Conservation (phyloP, 228 moss, liverwort and hornwort species). For the Sphagnum fallax region DNA sequence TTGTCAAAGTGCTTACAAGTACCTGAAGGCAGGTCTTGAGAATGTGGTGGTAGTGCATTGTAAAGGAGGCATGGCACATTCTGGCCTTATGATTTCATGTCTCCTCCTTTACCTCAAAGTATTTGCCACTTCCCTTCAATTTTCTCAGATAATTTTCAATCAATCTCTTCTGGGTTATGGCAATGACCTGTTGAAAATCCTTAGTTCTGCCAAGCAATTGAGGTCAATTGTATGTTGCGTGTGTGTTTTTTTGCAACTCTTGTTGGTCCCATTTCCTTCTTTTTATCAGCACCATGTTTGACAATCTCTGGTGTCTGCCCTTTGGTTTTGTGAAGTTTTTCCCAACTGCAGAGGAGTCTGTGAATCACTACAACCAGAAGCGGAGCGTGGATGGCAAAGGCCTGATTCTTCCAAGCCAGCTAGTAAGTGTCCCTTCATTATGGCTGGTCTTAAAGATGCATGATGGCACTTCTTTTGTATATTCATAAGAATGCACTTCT, state of each 20-base stretch:
- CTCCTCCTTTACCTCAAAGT: constrained; percentile 99
- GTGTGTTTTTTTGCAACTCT: too few species aligned
- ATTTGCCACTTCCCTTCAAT: neutral
- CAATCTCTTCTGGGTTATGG: too few species aligned
- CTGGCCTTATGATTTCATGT: constrained; percentile 97
- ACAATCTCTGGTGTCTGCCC: too few species aligned
- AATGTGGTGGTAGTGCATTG: constrained; percentile 99
- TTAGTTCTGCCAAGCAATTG: too few species aligned
- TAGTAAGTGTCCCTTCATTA: constrained; percentile 40
- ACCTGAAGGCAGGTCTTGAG: constrained; percentile 95
- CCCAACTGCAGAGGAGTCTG: constrained; percentile 93
- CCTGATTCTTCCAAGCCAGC: constrained; percentile 88
- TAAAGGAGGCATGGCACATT: constrained; percentile 98
- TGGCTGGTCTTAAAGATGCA: too few species aligned
- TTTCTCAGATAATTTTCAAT: too few species aligned
- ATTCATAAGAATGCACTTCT: too few species aligned
- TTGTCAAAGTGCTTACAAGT: constrained; percentile 96
- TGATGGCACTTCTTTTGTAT: too few species aligned
- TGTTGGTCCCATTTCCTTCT: too few species aligned
- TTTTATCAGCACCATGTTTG: too few species aligned
- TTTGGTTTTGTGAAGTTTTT: constrained; percentile 52
- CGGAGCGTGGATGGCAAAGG: constrained; percentile 98
- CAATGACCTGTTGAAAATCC: too few species aligned
- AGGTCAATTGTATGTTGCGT: too few species aligned
- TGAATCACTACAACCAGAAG: constrained; percentile 94